Evolutionary conservation across 2,329 filamentous ascomycete genomes (phyloP), one percentile per base, ranked within the genome.

Genomic region (Calonectria hongkongensis): DNA sequence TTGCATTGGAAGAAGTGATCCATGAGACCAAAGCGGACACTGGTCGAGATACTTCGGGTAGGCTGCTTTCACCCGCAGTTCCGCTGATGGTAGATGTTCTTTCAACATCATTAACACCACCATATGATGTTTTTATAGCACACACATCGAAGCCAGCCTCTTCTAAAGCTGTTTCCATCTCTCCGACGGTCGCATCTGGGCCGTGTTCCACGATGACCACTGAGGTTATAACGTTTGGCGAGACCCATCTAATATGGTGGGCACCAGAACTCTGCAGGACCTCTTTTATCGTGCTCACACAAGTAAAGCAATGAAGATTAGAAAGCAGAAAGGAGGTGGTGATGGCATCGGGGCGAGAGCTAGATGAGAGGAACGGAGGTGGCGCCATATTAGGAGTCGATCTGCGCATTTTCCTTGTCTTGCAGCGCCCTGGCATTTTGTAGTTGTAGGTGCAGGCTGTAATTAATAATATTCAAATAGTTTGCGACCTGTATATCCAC

Each of bases 301-400:
- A 95, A 73, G 93, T 94, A 16, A 93, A 92, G 84, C 94, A 95
- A 84, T 95, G 94, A 21, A 95, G 87, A 82, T 95, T 95, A 74
- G 89, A 90, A 76, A 95, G 86, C 73, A 95, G 87, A 79, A 93
- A 91, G 36, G 90, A 92, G 2, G 90, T 92, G 13, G 87, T 89
- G 71, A 86, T 27, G 21, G 21, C n/a, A 2, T 50, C 47, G 21
- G 47, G 13, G 12, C 21, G 47, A 50, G n/a, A 12, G 45, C n/a
- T n/a, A 48, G 47, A 15, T 50, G 21, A 50, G 47, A 21, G 21
- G 47, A 8, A 21, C n/a, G 18, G 45, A 21, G n/a, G 45, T 7
- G 47, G 47, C 5, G 47, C 21, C 47, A 50, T 50, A 15, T 15
- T 25, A 18, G 21, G 9, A 27, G 21, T 13, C 47, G 47, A 50